Evolutionary conservation across 768 basidiomycete species (phyloP).

Genomic region (Vararia minispora): DNA sequence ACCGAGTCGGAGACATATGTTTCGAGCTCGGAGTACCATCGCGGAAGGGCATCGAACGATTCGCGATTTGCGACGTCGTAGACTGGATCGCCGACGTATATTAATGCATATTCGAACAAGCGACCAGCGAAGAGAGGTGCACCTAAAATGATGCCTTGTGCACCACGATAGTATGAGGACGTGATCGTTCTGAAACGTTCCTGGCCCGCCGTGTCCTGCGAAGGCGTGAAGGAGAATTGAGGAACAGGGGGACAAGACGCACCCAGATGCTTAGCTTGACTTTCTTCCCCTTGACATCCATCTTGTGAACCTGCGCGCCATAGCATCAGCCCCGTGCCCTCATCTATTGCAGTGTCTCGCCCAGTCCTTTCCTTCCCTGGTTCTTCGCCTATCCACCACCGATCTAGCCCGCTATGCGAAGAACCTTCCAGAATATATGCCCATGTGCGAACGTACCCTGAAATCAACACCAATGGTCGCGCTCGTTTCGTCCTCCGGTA

Average conservation of each 20-base stretch:
- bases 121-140: no score
- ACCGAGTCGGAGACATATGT: conserved; percentile 82
- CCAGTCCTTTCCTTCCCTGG: no score
- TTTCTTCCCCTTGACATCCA: conserved; percentile 72
- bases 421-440: no score
- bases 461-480: conserved; percentile 84
- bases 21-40: conserved; percentile 90
- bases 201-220: conserved; percentile 92
- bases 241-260: conserved; percentile 17
- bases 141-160: conserved; percentile 77
- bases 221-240: not conserved
- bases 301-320: conserved; percentile 63
- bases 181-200: conserved; percentile 96
- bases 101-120: no score
- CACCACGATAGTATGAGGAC: conserved; percentile 87
- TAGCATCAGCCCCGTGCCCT: conserved; percentile 1
- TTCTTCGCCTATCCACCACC: no score
- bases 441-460: conserved; percentile 39
- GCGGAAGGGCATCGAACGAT: conserved; percentile 88
- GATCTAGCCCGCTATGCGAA: no score
- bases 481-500: conserved; percentile 82
- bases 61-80: conserved; percentile 92
- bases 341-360: no score
- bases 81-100: conserved; percentile 30
- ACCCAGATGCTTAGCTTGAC: conserved; percentile 98